phyloP scores from a whole-genome alignment of 306 rosid species.

The Cajanus cajan region DNA sequence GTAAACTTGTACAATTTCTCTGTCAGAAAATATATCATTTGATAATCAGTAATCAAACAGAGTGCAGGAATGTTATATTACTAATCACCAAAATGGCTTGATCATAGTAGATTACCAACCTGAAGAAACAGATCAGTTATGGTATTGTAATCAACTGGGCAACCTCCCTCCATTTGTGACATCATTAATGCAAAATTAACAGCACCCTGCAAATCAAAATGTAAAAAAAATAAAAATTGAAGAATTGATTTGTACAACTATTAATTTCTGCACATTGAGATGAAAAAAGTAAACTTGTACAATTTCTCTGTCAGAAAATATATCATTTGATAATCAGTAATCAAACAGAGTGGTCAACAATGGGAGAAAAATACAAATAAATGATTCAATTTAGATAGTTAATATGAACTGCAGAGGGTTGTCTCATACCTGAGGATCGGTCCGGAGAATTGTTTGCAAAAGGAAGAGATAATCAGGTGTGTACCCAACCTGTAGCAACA shows the following conservation, averaged over 20 bases:
- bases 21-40: constrained; percentile 15
- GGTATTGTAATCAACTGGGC: constrained; percentile 97
- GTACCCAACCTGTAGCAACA: constrained; percentile 82
- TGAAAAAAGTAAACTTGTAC: not conserved
- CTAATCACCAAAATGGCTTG: constrained; percentile 13
- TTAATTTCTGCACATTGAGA: constrained; percentile 37
- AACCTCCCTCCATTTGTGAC: constrained; percentile 99
- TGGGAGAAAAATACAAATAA: constrained; percentile 16
- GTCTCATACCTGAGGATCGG: constrained; percentile 88
- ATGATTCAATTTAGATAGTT: not conserved
- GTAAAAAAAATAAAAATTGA: not conserved
- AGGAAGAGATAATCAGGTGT: constrained; percentile 97
- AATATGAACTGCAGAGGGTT: not conserved
- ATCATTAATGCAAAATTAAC: constrained; percentile 99
- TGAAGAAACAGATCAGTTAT: constrained; percentile 98
- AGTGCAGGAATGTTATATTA: constrained; percentile 12
- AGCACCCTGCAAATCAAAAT: constrained; percentile 75
- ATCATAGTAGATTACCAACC: constrained; percentile 46
- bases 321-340: constrained; percentile 20
- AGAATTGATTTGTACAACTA: not conserved
- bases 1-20: not conserved
- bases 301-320: not conserved
- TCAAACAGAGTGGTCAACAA: not conserved
- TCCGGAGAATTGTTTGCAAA: constrained; percentile 92
- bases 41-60: constrained; percentile 21